Evolutionary conservation across 2,329 filamentous ascomycete genomes (phyloP).

Genomic region (Decorospora gaudefroyi): DNA sequence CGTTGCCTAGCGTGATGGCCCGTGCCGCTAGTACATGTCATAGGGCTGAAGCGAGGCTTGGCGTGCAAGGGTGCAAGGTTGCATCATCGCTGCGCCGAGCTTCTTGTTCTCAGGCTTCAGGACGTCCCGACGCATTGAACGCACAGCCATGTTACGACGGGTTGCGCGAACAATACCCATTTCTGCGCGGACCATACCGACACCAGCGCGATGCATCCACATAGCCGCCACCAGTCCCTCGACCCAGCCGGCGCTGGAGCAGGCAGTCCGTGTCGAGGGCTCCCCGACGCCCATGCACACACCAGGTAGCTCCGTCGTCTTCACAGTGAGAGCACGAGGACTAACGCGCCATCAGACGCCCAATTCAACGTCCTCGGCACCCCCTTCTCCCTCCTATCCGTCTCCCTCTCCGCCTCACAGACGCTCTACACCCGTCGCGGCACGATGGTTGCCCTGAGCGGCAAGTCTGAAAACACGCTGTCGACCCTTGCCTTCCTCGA

Average conservation of each 20-base stretch:
- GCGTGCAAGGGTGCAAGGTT: slow-evolving; percentile 16
- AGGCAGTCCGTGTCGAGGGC: slow-evolving; percentile 28
- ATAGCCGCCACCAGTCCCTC: slow-evolving; percentile 53
- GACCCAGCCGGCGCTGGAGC: slow-evolving; percentile 48
- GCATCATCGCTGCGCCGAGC: slow-evolving; percentile 14
- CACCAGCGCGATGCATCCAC: slow-evolving; percentile 49
- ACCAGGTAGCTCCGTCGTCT: slow-evolving; percentile 35
- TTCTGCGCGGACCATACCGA: slow-evolving; percentile 18
- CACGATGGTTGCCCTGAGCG: slow-evolving; percentile 85
- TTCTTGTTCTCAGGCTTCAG: no score
- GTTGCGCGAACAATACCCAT: slow-evolving; percentile 27
- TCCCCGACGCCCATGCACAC: slow-evolving; percentile 29
- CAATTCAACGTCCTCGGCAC: slow-evolving; percentile 91
- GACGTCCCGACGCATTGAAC: slow-evolving; percentile 20
- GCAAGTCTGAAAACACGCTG: slow-evolving; percentile 86
- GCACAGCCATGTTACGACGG: slow-evolving; percentile 40
- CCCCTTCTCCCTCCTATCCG: slow-evolving; percentile 91
- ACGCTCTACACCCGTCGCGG: slow-evolving; percentile 90
- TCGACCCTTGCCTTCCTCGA: slow-evolving; percentile 87
- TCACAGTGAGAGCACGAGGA: not conserved
- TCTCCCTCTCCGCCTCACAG: slow-evolving; percentile 90
- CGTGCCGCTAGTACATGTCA: no score
- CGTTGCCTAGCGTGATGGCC: slow-evolving; percentile 9
- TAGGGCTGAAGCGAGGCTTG: slow-evolving; percentile 15
- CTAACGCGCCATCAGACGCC: slow-evolving; percentile 66